Percentiles rank a stretch among this genome's conserved stretches.
Conservation (phyloP, 345 rosid genomes). For the Acer saccharum region DNA sequence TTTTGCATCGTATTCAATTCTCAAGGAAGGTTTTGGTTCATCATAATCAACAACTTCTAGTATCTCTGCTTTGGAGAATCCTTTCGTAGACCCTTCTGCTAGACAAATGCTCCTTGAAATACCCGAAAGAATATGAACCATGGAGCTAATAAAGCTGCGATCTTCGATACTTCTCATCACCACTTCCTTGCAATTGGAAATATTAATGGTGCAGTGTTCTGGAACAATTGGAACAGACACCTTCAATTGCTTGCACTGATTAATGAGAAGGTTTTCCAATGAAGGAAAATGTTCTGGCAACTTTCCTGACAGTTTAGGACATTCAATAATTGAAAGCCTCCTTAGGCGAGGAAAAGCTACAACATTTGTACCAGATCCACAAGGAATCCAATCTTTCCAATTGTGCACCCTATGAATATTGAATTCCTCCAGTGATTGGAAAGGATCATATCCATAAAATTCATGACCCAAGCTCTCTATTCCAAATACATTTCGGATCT, state of each 20-base stretch:
- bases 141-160: too few species aligned
- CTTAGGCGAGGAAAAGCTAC: too few species aligned
- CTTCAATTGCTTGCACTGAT: neutral
- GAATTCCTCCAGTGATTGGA: constrained; percentile 37
- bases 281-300: constrained; percentile 1
- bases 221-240: neutral
- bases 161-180: too few species aligned
- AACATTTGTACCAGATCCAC: too few species aligned
- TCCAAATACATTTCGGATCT: constrained; percentile 23
- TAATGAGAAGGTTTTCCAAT: neutral
- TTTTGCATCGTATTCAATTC: rapidly evolving
- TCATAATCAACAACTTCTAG: neutral
- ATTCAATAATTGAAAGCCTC: neutral
- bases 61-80: neutral
- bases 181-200: neutral
- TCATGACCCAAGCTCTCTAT: constrained; percentile 32
- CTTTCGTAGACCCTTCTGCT: neutral
- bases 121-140: neutral
- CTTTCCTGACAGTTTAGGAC: neutral
- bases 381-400: too few species aligned
- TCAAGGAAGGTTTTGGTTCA: neutral
- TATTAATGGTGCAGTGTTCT: neutral
- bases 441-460: constrained; percentile 40
- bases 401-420: too few species aligned
- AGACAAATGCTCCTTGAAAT: neutral